These are phyloP conservation scores for Cladosporium sp. DNA, from an alignment of 2,329 filamentous ascomycete genomes.

Conservation along the genomic window DNA sequence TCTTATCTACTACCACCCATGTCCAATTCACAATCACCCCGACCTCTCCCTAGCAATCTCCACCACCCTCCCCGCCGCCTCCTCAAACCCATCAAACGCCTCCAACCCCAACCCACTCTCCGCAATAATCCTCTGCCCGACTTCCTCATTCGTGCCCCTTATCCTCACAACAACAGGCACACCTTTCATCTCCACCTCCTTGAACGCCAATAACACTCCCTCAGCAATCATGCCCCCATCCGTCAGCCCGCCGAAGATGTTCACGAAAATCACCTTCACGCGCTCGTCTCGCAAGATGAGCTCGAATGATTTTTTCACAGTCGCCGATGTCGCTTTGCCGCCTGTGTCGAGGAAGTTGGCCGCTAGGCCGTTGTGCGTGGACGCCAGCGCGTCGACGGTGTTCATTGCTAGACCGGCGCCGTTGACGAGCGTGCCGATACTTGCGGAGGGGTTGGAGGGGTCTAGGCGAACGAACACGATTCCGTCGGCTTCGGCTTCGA, in stretches of 20 bases:
- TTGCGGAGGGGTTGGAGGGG: constrained; percentile 44
- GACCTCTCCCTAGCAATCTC: constrained; percentile 44
- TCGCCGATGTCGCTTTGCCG: constrained; percentile 79
- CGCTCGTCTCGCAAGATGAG: constrained; percentile 67
- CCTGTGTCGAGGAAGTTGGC: constrained; percentile 89
- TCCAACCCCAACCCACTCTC: constrained; percentile 64
- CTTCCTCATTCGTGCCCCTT: constrained; percentile 68
- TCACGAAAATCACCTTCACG: constrained; percentile 69
- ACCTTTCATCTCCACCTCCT: constrained; percentile 53
- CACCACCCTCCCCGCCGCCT: constrained; percentile 65
- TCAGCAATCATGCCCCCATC: constrained; percentile 78
- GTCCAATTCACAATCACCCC: too few species aligned
- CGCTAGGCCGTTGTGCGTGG: constrained; percentile 59
- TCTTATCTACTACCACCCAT: too few species aligned
- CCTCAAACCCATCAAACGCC: constrained; percentile 71
- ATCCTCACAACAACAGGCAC: constrained; percentile 74
- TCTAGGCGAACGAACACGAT: constrained; percentile 71
- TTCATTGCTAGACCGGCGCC: constrained; percentile 90
- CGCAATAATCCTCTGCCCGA: constrained; percentile 65
- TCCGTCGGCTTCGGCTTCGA: constrained; percentile 63
- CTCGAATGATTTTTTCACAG: constrained; percentile 72
- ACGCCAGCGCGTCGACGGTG: constrained; percentile 72
- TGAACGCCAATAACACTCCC: constrained; percentile 69
- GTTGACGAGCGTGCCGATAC: constrained; percentile 81
- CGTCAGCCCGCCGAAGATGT: constrained; percentile 68